Conservation (phyloP, 2,329 filamentous ascomycete genomes). For the Sodiomyces alkalinus region DNA sequence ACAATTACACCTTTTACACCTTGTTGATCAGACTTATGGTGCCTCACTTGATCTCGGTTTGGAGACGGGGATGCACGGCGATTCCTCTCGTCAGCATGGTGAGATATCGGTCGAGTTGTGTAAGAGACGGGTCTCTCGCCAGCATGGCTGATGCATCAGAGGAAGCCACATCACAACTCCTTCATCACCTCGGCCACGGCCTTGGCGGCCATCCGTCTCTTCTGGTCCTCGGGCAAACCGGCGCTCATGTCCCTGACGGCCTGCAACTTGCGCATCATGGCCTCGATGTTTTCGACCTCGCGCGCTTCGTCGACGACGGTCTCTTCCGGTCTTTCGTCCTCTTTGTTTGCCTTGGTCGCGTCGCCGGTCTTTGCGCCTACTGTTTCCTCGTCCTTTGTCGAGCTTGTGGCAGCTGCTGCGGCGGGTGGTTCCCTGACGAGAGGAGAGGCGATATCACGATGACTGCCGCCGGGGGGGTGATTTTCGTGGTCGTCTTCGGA, state of each 20-base stretch:
- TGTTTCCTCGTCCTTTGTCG: slow-evolving; percentile 2
- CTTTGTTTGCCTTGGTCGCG: slow-evolving; percentile 1
- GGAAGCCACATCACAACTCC: slow-evolving; percentile 25
- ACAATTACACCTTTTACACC: too few relatives aligned
- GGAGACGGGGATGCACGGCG: too few relatives aligned
- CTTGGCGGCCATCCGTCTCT: slow-evolving; percentile 42
- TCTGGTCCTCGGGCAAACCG: slow-evolving; percentile 44
- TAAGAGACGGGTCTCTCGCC: too few relatives aligned
- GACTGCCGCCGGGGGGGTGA: too few relatives aligned
- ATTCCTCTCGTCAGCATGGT: too few relatives aligned
- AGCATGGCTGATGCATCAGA: too few relatives aligned
- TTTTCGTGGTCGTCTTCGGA: slow-evolving; percentile 10
- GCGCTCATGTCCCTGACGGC: slow-evolving; percentile 44
- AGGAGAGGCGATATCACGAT: too few relatives aligned
- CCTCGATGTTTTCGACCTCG: slow-evolving; percentile 43
- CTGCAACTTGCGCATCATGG: slow-evolving; percentile 49
- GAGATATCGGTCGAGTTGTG: too few relatives aligned
- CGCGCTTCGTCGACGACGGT: slow-evolving; percentile 27
- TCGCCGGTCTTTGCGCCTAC: background rate
- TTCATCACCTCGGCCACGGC: slow-evolving; percentile 52
- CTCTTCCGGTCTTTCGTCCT: slow-evolving; percentile 14
- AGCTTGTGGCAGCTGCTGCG: background rate
- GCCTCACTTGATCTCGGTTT: too few relatives aligned
- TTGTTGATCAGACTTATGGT: too few relatives aligned
- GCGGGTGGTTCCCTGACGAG: too few relatives aligned